Conservation (phyloP, 2,329 filamentous ascomycete species). For the Colletotrichum sublineola region DNA sequence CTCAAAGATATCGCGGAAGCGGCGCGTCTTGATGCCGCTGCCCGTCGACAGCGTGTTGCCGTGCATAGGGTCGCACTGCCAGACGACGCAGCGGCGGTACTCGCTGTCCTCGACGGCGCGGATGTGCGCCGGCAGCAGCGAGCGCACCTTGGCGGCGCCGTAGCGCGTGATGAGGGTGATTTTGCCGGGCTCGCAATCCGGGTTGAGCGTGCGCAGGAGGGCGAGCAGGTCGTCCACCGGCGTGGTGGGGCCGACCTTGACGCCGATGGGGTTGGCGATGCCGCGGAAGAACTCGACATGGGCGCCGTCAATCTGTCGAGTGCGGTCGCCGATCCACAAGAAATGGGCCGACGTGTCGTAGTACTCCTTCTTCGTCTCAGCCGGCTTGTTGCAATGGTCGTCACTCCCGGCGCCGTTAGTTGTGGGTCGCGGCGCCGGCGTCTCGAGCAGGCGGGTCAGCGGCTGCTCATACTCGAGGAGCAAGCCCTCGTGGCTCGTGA, state of each 20-base stretch:
- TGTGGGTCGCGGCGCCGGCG: slow-evolving; percentile 61
- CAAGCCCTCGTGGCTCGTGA: slow-evolving; percentile 94
- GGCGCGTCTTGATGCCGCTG: slow-evolving; percentile 88
- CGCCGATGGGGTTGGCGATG: slow-evolving; percentile 93
- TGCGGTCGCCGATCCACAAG: slow-evolving; percentile 98
- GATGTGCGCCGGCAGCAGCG: slow-evolving; percentile 87
- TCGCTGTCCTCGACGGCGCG: slow-evolving; percentile 86
- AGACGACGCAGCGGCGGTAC: slow-evolving; percentile 78
- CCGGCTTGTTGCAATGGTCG: slow-evolving; percentile 58
- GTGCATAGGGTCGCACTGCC: slow-evolving; percentile 99
- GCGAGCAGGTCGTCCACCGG: slow-evolving; percentile 79
- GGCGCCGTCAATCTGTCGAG: slow-evolving; percentile 89
- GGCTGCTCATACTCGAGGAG: slow-evolving; percentile 94
- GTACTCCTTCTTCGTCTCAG: slow-evolving; percentile 71
- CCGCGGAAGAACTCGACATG: slow-evolving; percentile 99
- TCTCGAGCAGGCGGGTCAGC: slow-evolving; percentile 81
- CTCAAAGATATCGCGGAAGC: slow-evolving; percentile 89
- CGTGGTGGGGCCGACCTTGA: slow-evolving; percentile 95
- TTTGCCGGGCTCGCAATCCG: slow-evolving; percentile 84
- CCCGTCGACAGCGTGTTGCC: slow-evolving; percentile 80
- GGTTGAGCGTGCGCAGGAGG: slow-evolving; percentile 89
- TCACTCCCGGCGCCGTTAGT: slow-evolving; percentile 46
- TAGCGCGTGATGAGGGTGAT: slow-evolving; percentile 97
- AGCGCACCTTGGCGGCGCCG: slow-evolving; percentile 81
- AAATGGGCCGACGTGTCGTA: slow-evolving; percentile 98